Base-by-base conservation (phyloP, 208 protist genomes). In the Acanthamoeba quina region DNA sequence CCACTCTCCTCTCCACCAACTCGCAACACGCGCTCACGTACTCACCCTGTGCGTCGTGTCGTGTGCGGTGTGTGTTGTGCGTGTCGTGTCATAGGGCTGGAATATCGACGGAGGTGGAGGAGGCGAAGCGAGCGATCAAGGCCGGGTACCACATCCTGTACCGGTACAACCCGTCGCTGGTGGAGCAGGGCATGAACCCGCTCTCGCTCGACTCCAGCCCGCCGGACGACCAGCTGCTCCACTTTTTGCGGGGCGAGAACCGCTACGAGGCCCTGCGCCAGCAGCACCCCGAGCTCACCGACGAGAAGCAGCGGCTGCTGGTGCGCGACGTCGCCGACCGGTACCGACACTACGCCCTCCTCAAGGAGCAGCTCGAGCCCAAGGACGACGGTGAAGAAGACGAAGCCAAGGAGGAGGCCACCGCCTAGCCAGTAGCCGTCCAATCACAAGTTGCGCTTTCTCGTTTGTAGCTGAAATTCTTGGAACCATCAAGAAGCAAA, bases 201-300 rank as follows among this genome's bases (percentile, higher is more conserved):
- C 92, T 96, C 68, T 34, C 44, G 37, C 95, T 96, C 62, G 95
- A 96, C 68, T 95, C 95, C 44, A 24, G 13, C 64, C 29, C 95
- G 76, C 49, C 96, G 21, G 90, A 60, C 29, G 68, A 68, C 47
- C 93, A 97, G 24, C n/a, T 97, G 24, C 24, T 96, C 10, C 19
- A 94, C n/a, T 96, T 96, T 74, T 52, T 96, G 31, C 37, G 95
- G 49, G 29, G 44, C 49, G 86, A 96, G 64, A 95, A 19, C 24
- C 68, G 95, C 49, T 96, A 94, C 58, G 80, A 95, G 56, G 37
- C 68, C n/a, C 72, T 96, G 13, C 68, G 68, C 17, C 68, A 11
- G 17, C 34, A 37, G 34, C 68, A 78, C 68, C 68, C 68, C 34
- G 68, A 78, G 68, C n/a, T 78, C 29, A 44, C 34, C 68, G 68